These are phyloP conservation scores for Cenchrus purpureus DNA, from an alignment of 176 grass and related monocot genomes.

Conservation along the genomic window DNA sequence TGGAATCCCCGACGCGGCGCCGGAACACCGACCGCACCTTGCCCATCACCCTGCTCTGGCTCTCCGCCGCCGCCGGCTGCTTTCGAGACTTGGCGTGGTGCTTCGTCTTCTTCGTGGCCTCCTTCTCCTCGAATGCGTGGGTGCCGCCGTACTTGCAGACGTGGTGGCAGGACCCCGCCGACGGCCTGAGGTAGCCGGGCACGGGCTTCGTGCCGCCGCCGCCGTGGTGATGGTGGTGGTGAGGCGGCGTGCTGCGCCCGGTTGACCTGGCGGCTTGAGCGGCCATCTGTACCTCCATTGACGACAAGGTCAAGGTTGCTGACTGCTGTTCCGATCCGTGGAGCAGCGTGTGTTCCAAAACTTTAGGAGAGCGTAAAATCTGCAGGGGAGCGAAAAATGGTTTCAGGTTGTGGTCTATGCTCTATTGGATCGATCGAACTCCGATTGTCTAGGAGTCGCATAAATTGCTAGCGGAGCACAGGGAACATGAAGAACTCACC, in stretches of 20 bases:
- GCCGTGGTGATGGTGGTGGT: background rate
- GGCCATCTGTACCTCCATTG: constrained; percentile 33
- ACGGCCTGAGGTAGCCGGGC: constrained; percentile 61
- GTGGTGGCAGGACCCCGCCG: constrained; percentile 66
- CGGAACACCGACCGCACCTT: constrained; percentile 54
- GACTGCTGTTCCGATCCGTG: background rate
- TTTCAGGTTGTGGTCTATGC: background rate
- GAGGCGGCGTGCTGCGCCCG: background rate
- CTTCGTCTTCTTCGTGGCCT: background rate
- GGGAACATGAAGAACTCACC: constrained; percentile 14
- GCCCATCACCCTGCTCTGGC: constrained; percentile 25
- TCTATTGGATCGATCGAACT: no score
- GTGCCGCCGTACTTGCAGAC: constrained; percentile 66
- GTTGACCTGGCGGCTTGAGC: background rate
- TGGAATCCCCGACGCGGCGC: constrained; percentile 38
- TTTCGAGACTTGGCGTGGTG: constrained; percentile 5
- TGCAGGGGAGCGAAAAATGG: background rate
- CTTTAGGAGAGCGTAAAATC: background rate
- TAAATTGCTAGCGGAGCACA: background rate
- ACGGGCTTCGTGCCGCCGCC: constrained; percentile 28
- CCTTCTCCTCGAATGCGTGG: constrained; percentile 44
- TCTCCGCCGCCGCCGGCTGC: background rate
- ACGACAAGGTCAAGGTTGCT: background rate
- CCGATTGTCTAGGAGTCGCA: background rate
- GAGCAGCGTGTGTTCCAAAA: background rate